These are phyloP conservation scores for Diaporthe vexans DNA, from an alignment of 2,329 filamentous ascomycete species.

Conservation along the genomic window DNA sequence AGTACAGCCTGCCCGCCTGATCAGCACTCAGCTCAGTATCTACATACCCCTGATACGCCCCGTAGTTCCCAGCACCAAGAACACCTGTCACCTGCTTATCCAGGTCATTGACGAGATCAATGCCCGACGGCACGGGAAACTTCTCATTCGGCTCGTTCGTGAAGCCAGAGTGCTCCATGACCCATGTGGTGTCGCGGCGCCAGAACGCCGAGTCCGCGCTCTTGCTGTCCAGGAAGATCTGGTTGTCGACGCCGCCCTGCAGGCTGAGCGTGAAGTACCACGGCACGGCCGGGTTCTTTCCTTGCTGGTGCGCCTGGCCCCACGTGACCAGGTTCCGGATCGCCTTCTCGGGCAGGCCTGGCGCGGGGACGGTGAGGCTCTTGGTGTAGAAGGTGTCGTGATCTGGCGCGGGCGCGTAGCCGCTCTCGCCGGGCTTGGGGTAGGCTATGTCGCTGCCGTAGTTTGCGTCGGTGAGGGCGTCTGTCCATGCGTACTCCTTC, in stretches of 20 bases:
- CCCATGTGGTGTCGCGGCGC: conserved; percentile 47
- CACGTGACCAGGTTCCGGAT: conserved; percentile 47
- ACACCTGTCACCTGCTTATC: conserved; percentile 44
- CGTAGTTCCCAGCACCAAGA: conserved; percentile 42
- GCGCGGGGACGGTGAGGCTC: conserved; percentile 49
- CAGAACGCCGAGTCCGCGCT: conserved; percentile 45
- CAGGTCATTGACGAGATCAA: conserved; percentile 45
- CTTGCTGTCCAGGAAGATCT: conserved; percentile 43
- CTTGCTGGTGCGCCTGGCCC: conserved; percentile 39
- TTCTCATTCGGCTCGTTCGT: background rate
- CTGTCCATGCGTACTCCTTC: conserved; percentile 33
- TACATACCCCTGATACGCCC: conserved; percentile 50
- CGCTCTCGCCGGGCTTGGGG: conserved; percentile 12
- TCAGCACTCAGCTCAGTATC: conserved; percentile 46
- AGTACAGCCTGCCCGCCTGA: conserved; percentile 49
- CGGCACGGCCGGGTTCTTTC: conserved; percentile 41
- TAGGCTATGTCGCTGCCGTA: conserved; percentile 26
- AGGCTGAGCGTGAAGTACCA: conserved; percentile 50
- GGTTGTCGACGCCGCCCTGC: conserved; percentile 49
- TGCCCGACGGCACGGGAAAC: conserved; percentile 41
- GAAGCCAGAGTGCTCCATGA: conserved; percentile 46
- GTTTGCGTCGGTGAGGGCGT: conserved; percentile 31
- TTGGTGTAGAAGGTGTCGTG: conserved; percentile 54
- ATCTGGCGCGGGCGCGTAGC: conserved; percentile 28
- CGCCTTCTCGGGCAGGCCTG: conserved; percentile 41